Base-by-base conservation (phyloP, 371 early-diverging fungal genomes). In the Apophysomyces elegans region DNA sequence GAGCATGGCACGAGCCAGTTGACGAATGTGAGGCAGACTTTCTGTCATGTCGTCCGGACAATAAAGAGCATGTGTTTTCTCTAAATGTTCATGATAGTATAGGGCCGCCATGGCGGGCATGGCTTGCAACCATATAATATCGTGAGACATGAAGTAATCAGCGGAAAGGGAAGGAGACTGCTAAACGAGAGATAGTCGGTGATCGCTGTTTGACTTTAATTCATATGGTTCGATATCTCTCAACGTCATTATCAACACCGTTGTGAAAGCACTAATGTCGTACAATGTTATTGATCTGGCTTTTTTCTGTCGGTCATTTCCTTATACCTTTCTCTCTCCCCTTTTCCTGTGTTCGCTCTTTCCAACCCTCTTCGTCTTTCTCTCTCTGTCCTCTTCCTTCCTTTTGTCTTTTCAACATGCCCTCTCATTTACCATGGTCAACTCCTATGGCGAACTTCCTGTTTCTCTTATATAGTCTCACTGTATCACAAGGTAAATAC, bases 41-140 rank as follows among this genome's bases (percentile, higher is more conserved):
- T 37, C 18, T 13, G 13, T 18, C 18, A 1, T 13, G 36, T 61
- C 67, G 47, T 71, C 71, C 6, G 64, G 71, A 39, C 66, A 66
- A 57, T 66, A 66, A 4, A 71, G 39, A 8, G 61, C 66, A 47
- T 71, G 67, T 0, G 60, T 41, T 6, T 18, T 8, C n/a, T 54
- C 16, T 18, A 66, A 21, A 36, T 64, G 37, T 4, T 43, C 32
- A 41, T 66, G 67, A 39, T 66, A 66, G 14, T 66, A 62, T 1
- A 66, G 43, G 36, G 67, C 61, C 4, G 67, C 71, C 16, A 66
- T 59, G 16, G 62, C 63, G 2, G 71, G 71, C 44, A 60, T 21
- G 16, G 54, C 54, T 26, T 50, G 54, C 21, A 50, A 21, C 54
- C 54, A 50, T 4, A 50, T 5, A 11, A 50, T 50, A 21, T 50